These are phyloP conservation scores for Citrus trifoliata DNA, from an alignment of 345 rosid genomes.

Conservation along the genomic window DNA sequence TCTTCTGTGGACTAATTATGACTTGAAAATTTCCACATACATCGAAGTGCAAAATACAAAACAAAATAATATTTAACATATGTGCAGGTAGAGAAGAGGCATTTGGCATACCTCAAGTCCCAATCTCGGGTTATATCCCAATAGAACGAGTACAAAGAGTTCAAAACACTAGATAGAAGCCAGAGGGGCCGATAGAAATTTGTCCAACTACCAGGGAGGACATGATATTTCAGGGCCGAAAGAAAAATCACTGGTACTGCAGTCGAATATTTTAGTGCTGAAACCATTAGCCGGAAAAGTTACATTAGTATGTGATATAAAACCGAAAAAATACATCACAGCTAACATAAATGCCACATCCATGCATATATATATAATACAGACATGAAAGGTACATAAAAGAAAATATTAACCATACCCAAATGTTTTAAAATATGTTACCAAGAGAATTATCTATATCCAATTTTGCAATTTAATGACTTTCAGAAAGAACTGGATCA, in stretches of 20 bases:
- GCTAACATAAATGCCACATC: background rate
- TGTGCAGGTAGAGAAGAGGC: constrained; percentile 2
- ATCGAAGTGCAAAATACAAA: background rate
- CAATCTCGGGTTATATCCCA: constrained; percentile 96
- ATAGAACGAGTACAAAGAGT: constrained; percentile 84
- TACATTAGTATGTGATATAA: background rate
- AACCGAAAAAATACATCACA: background rate
- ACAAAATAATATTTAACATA: background rate
- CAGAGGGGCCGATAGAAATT: constrained; percentile 82
- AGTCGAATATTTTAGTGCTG: constrained; percentile 90
- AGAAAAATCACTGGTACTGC: constrained; percentile 94
- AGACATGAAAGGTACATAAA: background rate
- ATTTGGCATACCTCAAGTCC: constrained; percentile 74
- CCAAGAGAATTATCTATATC: background rate
- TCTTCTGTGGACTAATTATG: background rate
- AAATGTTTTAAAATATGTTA: background rate
- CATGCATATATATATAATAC: background rate
- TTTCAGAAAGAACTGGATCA: background rate
- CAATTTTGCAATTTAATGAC: background rate
- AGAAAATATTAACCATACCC: background rate
- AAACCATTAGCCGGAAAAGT: constrained; percentile 35
- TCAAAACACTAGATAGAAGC: constrained; percentile 80
- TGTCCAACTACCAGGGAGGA: constrained; percentile 74
- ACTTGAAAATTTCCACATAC: background rate
- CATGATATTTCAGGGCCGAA: constrained; percentile 90